Evolutionary conservation across 306 rosid species (phyloP).

Genomic region (Hippophae gyantsensis): DNA sequence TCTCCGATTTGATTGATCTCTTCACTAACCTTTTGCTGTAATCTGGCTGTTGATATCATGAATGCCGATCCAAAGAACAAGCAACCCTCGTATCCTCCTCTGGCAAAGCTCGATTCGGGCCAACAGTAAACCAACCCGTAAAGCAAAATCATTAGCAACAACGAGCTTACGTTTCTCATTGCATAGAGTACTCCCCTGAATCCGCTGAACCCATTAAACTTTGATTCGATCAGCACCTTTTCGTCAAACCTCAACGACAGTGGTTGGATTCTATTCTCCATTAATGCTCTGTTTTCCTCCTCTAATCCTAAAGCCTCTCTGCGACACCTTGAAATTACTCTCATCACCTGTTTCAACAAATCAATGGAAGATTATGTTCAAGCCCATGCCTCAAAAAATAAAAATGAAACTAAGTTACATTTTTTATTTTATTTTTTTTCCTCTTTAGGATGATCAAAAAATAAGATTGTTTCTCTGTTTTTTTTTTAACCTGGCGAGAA

Average conservation of each 20-base stretch:
- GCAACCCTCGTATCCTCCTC: conserved; percentile 70
- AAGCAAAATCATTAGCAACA: conserved; percentile 62
- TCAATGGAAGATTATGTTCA: not conserved
- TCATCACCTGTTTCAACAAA: conserved; percentile 44
- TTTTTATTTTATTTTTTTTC: not conserved
- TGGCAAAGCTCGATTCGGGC: conserved; percentile 56
- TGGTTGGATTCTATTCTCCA: conserved; percentile 85
- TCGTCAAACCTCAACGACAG: conserved; percentile 68
- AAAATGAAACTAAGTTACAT: not conserved
- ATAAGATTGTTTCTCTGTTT: not conserved
- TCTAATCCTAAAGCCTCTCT: conserved; percentile 83
- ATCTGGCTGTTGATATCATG: conserved; percentile 80
- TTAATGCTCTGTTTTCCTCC: conserved; percentile 71
- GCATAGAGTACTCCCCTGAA: conserved; percentile 94
- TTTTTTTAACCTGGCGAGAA: conserved; percentile 63
- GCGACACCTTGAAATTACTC: conserved; percentile 72
- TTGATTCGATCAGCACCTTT: conserved; percentile 72
- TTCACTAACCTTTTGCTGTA: conserved; percentile 78
- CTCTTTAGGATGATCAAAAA: not conserved
- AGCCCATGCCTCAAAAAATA: not conserved
- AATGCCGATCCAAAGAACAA: conserved; percentile 75
- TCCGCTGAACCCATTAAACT: conserved; percentile 89
- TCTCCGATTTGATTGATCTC: conserved; percentile 60
- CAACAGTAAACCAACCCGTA: conserved; percentile 73
- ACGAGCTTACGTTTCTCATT: conserved; percentile 97